Base-by-base conservation (phyloP, 2,329 filamentous ascomycete genomes). In the Metarhizium anisopliae region DNA sequence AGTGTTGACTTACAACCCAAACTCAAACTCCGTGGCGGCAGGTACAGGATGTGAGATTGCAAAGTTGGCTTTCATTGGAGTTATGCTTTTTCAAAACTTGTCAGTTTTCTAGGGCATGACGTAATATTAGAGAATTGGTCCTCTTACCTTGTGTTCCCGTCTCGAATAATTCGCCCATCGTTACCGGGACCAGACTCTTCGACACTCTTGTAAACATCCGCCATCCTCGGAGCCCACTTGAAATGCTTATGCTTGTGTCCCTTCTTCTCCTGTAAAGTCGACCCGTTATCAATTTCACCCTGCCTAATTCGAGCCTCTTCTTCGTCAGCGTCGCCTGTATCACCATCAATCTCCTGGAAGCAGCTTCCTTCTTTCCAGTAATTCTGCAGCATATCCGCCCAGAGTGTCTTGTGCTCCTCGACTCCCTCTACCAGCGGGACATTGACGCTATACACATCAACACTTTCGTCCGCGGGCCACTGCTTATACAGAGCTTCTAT, bases 371-470 rank as follows among this genome's bases (percentile, higher is more conserved):
- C 78, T 20, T 77, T 77, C 94, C 94, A 99, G 66, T 87, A 85
- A 70, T 97, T 99, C 72, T 96, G 90, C 65, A 97, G 74, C 80
- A 96, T 87, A 59, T 83, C 76, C 2, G 94, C 93, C 74, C 85
- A 96, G n/a, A 94, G 65, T 4, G 92, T 84, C 72, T 89, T 90
- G 54, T 80, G 79, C 18, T 74, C 68, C 62, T 86, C 86, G 1
- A 96, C 83, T 6, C 84, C 86, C 58, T 89, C 85, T 14, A 94
- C 79, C 11, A 97, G 76, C 20, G 94, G 93, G 8, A 97, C 87
- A 67, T 97, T 97, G 62, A 97, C 85, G 51, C 82, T 88, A 70
- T 96, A 97, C n/a, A 97, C 73, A 66, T 95, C 90, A 5, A 89
- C 85, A 58, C 79, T 80, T 36, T 76, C 71, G 53, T 84, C 85